phyloP scores from a whole-genome alignment of 2,329 filamentous ascomycete species.

The Colletotrichum costaricense region DNA sequence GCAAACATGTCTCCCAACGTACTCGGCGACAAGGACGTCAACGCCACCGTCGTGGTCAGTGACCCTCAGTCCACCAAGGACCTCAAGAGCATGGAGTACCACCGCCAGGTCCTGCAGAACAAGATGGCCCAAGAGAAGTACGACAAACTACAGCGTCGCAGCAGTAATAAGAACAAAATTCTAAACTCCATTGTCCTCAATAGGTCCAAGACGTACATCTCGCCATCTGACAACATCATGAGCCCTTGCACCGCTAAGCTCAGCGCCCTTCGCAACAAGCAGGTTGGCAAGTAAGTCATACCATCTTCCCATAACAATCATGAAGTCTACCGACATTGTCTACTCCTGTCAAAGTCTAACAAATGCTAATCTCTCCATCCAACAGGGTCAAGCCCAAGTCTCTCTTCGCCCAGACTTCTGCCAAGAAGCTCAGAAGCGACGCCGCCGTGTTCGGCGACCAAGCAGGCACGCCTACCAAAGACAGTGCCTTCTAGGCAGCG shows the following conservation, averaged over 20 bases:
- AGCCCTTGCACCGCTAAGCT: conserved; percentile 88
- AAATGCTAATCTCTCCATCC: not conserved
- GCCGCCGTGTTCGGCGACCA: conserved; percentile 44
- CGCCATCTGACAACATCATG: conserved; percentile 90
- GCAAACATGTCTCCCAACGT: conserved; percentile 67
- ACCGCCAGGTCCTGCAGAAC: conserved; percentile 79
- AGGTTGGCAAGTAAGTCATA: conserved; percentile 76
- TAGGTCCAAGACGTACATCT: conserved; percentile 72
- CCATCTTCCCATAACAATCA: not conserved
- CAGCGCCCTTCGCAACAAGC: conserved; percentile 82
- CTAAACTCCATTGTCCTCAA: conserved; percentile 28
- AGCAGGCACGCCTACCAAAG: conserved; percentile 35
- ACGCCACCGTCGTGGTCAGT: conserved; percentile 58
- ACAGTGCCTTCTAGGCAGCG: conserved; percentile 16
- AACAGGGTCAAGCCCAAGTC: conserved; percentile 73
- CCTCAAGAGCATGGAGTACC: conserved; percentile 79
- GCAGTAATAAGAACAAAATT: not conserved
- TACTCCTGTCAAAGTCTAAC: not conserved
- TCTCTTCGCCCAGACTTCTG: conserved; percentile 73
- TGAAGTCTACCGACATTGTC: not conserved
- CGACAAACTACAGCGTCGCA: conserved; percentile 17
- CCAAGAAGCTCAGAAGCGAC: conserved; percentile 65
- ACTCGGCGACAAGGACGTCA: conserved; percentile 75
- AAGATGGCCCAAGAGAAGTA: conserved; percentile 78
- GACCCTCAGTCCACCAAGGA: conserved; percentile 51